Evolutionary conservation across 495 filamentous ascomycete genomes (phyloP), one percentile per base, ranked within the genome.

Genomic region (Talaromyces adpressus): DNA sequence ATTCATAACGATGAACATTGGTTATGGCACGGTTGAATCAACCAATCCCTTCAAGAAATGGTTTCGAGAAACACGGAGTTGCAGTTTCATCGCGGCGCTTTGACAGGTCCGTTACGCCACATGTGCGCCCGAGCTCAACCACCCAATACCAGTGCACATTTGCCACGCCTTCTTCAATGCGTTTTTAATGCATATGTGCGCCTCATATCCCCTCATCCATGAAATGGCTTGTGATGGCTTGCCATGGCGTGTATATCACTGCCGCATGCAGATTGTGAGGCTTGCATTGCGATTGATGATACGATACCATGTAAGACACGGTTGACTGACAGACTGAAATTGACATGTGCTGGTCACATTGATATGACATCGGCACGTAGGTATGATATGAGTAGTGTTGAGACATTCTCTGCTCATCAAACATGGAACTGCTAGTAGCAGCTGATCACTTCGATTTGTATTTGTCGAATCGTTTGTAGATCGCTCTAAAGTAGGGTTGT

Each of bases 91-190:
- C 36, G 14, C 12, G 36, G 36, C 36, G 12, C 14, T 6, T 41
- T 41, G 36, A 41, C 45, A 49, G 7, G 18, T 6, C 45, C n/a
- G 45, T 20, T 7, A 20, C 76, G 45, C 45, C 45, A 49, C 45
- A 49, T 18, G 45, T 49, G 45, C 45, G 18, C 45, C 45, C 32
- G 32, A 36, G 32, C 32, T 36, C 32, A 9, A 36, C 32, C 9
- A 36, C 32, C 45, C 45, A 49, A 7, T 49, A 49, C 45, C 45
- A 49, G 22, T 20, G 45, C 45, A 6, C 45, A 49, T 49, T 49
- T 20, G 45, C 45, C 45, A 49, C 45, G 45, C 45, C 45, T 7
- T 20, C 45, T 49, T 49, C 45, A 16, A 41, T 41, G 36, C n/a
- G 36, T 14, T 41, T 41, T 16, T 41, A 18, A 20, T 49, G 45